These are phyloP conservation scores for Cadophora sp. DNA, from an alignment of 2,329 filamentous ascomycete species.

Conservation along the genomic window DNA sequence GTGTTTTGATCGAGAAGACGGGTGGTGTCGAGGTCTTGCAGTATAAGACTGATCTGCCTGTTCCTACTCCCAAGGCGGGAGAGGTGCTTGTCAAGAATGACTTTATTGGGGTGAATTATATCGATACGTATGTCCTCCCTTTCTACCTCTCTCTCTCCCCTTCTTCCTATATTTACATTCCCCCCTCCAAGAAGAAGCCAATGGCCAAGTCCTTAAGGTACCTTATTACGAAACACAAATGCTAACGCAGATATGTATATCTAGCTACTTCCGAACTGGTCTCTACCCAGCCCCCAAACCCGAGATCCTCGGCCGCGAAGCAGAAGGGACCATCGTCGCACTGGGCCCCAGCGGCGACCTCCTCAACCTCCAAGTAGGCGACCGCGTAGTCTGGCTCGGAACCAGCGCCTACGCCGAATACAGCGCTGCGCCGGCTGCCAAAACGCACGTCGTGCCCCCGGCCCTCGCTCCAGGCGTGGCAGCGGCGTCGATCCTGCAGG, in stretches of 20 bases:
- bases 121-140: constrained; percentile 68
- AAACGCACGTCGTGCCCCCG: constrained; percentile 68
- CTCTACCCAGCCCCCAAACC: constrained; percentile 78
- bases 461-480: constrained; percentile 66
- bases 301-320: constrained; percentile 81
- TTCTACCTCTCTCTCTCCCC: background rate
- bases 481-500: constrained; percentile 77
- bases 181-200: background rate
- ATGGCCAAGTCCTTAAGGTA: no score
- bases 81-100: constrained; percentile 83
- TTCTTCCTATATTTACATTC: background rate
- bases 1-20: constrained; percentile 73
- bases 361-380: constrained; percentile 66
- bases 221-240: no score
- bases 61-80: constrained; percentile 71
- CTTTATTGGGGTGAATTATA: constrained; percentile 84
- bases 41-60: constrained; percentile 72
- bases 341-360: constrained; percentile 59
- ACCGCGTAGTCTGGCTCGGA: constrained; percentile 75
- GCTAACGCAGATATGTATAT: background rate
- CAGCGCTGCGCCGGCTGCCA: constrained; percentile 58
- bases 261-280: constrained; percentile 82
- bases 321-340: constrained; percentile 72
- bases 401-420: constrained; percentile 62
- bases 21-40: constrained; percentile 76